These are phyloP conservation scores for Blakeslea trispora DNA, from an alignment of 371 early-diverging fungal genomes.

Conservation along the genomic window DNA sequence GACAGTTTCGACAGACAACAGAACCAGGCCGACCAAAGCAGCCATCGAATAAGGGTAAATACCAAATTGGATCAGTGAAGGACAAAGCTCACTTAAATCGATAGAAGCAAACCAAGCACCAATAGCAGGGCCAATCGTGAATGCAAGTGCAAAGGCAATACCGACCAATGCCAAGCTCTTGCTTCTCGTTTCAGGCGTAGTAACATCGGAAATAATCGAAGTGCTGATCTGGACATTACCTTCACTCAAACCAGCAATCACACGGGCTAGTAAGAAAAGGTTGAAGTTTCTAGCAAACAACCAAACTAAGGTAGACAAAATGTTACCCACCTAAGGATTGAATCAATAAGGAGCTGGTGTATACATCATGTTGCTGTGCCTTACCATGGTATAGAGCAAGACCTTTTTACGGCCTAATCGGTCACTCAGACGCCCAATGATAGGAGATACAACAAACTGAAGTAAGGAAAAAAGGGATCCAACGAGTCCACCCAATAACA, in stretches of 20 bases:
- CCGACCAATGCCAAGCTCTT: constrained; percentile 91
- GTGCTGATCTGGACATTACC: constrained; percentile 96
- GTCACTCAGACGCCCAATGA: constrained; percentile 86
- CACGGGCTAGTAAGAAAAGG: constrained; percentile 82
- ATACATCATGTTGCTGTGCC: not conserved
- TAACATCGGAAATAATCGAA: constrained; percentile 95
- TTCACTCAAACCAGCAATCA: constrained; percentile 93
- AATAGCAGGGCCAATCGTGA: constrained; percentile 93
- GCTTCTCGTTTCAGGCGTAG: constrained; percentile 76
- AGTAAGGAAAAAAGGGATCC: constrained; percentile 94
- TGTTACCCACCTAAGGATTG: constrained; percentile 84
- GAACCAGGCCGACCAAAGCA: constrained; percentile 81
- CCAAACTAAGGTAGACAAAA: constrained; percentile 86
- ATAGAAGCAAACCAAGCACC: constrained; percentile 89
- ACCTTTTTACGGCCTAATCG: constrained; percentile 82
- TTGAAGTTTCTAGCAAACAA: constrained; percentile 81
- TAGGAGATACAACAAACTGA: constrained; percentile 87
- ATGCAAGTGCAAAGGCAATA: constrained; percentile 94
- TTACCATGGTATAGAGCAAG: constrained; percentile 85
- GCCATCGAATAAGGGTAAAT: constrained; percentile 81
- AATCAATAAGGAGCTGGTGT: not conserved
- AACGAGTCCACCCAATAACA: constrained; percentile 91
- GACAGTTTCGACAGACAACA: constrained; percentile 78
- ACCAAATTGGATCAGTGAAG: constrained; percentile 55
- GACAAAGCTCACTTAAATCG: constrained; percentile 61